These are phyloP conservation scores for Castanospermum australe DNA, from an alignment of 306 rosid genomes.

Conservation along the genomic window DNA sequence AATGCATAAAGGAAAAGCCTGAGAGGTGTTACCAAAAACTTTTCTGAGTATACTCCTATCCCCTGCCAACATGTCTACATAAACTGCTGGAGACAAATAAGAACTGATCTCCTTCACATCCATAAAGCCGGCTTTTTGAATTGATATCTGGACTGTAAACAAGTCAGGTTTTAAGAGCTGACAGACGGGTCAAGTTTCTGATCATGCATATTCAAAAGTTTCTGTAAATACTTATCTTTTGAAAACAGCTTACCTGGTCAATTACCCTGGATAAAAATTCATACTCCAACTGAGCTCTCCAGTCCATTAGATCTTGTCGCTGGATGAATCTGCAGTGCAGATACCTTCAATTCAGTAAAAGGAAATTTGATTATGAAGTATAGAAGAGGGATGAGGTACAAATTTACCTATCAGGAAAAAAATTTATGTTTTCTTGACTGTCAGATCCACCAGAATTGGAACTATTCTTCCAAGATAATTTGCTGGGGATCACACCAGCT, in stretches of 20 bases:
- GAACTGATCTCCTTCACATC: slow-evolving; percentile 77
- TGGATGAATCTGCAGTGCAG: slow-evolving; percentile 68
- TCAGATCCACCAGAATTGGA: slow-evolving; percentile 33
- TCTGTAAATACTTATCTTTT: neutral
- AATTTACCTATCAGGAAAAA: slow-evolving; percentile 76
- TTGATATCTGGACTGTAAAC: slow-evolving; percentile 96
- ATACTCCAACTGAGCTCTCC: slow-evolving; percentile 90
- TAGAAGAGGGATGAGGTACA: neutral
- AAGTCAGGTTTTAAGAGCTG: slow-evolving; percentile 80
- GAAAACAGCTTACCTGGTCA: slow-evolving; percentile 64
- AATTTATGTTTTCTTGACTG: slow-evolving; percentile 30
- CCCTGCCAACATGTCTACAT: slow-evolving; percentile 71
- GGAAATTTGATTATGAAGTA: slow-evolving; percentile 6
- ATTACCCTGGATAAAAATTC: slow-evolving; percentile 45
- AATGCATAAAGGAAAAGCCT: neutral
- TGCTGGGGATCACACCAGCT: slow-evolving; percentile 85
- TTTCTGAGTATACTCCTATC: slow-evolving; percentile 75
- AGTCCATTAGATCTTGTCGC: slow-evolving; percentile 82
- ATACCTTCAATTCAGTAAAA: slow-evolving; percentile 26
- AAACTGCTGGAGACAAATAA: slow-evolving; percentile 59
- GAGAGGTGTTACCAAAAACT: slow-evolving; percentile 72
- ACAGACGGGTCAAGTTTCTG: slow-evolving; percentile 40
- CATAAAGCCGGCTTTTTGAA: slow-evolving; percentile 74
- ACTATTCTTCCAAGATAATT: slow-evolving; percentile 48
- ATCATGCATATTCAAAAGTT: slow-evolving; percentile 7